phyloP scores from a whole-genome alignment of 805 yeast species.

The Yamadazyma kitorensis region DNA sequence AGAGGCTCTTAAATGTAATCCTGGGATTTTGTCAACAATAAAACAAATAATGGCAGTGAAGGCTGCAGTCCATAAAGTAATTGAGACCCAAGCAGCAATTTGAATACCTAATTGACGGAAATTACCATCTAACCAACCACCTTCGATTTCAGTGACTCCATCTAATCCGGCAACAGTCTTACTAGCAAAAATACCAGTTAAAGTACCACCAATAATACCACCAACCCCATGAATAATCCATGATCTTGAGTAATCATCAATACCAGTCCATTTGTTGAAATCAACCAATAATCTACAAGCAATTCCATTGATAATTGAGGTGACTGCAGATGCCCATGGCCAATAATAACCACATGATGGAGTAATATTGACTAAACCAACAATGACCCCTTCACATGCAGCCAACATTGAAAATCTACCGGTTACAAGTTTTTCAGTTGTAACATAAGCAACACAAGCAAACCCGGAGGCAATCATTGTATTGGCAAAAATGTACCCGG shows the following conservation, averaged over 20 bases:
- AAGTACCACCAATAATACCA: conserved; percentile 43
- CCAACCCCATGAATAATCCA: conserved; percentile 48
- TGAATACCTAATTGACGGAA: conserved; percentile 46
- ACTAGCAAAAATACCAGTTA: conserved; percentile 45
- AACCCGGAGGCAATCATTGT: conserved; percentile 51
- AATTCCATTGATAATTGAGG: conserved; percentile 37
- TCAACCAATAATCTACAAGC: conserved; percentile 33
- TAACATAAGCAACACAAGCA: conserved; percentile 45
- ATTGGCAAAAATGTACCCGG: conserved; percentile 46
- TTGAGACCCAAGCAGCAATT: conserved; percentile 42
- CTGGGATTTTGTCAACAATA: conserved; percentile 50
- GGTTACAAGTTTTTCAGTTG: conserved; percentile 38
- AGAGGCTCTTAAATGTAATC: conserved; percentile 42
- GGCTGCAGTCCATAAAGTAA: conserved; percentile 43
- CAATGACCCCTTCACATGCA: conserved; percentile 46
- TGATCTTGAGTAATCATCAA: conserved; percentile 47
- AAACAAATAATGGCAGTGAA: conserved; percentile 44
- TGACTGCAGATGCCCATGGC: conserved; percentile 46
- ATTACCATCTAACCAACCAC: conserved; percentile 48
- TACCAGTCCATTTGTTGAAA: conserved; percentile 38
- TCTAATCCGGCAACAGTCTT: conserved; percentile 43
- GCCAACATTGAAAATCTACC: conserved; percentile 41
- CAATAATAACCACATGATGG: conserved; percentile 46
- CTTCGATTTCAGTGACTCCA: conserved; percentile 40
- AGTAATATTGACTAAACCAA: conserved; percentile 46